phyloP scores from a whole-genome alignment of 2,329 filamentous ascomycete species.

The Endoconidiophora polonica region DNA sequence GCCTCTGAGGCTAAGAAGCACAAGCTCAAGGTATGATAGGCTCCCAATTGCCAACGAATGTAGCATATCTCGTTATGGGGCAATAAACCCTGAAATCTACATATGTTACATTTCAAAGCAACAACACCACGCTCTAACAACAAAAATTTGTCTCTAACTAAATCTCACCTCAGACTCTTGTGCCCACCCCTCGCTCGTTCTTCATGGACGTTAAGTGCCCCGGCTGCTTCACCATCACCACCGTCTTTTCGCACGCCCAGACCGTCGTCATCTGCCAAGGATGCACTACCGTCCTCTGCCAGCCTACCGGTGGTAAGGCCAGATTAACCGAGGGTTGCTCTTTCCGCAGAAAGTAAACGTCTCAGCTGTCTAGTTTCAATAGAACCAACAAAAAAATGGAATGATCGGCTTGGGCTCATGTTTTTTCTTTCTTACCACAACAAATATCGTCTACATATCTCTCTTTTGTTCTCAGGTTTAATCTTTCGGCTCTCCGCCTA shows the following conservation, averaged over 20 bases:
- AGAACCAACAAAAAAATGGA: conserved; percentile 13
- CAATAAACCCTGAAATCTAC: neutral
- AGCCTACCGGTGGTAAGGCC: conserved; percentile 98
- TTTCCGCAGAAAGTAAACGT: conserved; percentile 97
- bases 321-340: conserved; percentile 99
- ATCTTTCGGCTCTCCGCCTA: neutral
- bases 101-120: neutral
- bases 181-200: conserved; percentile 94
- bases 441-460: conserved; percentile 21
- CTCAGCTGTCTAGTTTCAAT: conserved; percentile 19
- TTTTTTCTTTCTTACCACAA: conserved; percentile 6
- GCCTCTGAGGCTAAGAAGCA: conserved; percentile 98
- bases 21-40: conserved; percentile 84
- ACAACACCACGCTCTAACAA: neutral
- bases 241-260: conserved; percentile 99
- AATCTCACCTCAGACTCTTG: conserved; percentile 50
- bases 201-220: conserved; percentile 99
- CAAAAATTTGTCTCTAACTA: conserved; percentile 14
- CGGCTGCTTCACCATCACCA: conserved; percentile 99
- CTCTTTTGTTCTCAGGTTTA: conserved; percentile 22
- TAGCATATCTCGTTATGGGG: neutral
- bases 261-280: conserved; percentile 99
- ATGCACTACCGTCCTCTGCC: conserved; percentile 98
- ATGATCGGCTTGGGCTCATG: conserved; percentile 13
- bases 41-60: neutral